Base-by-base conservation (phyloP, 2,329 filamentous ascomycete genomes). In the Trichoderma sp. region DNA sequence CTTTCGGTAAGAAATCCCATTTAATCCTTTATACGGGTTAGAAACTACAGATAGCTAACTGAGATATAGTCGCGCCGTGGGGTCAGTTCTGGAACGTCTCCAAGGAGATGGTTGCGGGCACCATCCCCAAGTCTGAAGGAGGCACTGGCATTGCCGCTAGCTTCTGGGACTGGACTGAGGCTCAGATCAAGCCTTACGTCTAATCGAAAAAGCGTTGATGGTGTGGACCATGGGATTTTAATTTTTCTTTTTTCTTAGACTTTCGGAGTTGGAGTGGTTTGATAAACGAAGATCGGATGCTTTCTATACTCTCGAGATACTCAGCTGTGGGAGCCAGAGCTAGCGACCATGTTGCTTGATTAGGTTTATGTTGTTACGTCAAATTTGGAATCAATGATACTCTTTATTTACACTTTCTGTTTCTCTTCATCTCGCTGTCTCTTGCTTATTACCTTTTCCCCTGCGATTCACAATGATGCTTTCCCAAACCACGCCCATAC, bases 141-240 rank as follows among this genome's bases (percentile, higher is more conserved):
- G 70, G 70, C 26, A 63, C 34, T 11, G 70, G 64, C 3, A 68
- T 62, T 20, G 70, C 63, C 6, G 23, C 36, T 8, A 50, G 55
- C 28, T 71, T 68, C 23, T 71, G 70, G 70, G 64, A 68, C 17
- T 71, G 70, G 70, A 71, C 47, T 6, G 70, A 71, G 3, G 57
- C 53, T 17, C 70, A 71, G 30, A 23, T 71, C 28, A 62, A 68
- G 30, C 63, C 36, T 39, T 68, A 71, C 50, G 2, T 68, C 34
- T 28, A 8, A 6, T 66, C 26, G 2, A 20, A 50, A 8, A 28
- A 28, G 2, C 17, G 4, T 13, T 15, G 32, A 4, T 7, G 20
- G 7, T 34, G 30, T 32, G 8, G 12, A 12, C 9, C 28, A 15
- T 15, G 17, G 12, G 12, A 11, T 23, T 64, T 64, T 36, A 15